Conservation (phyloP, 805 yeast genomes). For the Wickerhamomyces pijperi region DNA sequence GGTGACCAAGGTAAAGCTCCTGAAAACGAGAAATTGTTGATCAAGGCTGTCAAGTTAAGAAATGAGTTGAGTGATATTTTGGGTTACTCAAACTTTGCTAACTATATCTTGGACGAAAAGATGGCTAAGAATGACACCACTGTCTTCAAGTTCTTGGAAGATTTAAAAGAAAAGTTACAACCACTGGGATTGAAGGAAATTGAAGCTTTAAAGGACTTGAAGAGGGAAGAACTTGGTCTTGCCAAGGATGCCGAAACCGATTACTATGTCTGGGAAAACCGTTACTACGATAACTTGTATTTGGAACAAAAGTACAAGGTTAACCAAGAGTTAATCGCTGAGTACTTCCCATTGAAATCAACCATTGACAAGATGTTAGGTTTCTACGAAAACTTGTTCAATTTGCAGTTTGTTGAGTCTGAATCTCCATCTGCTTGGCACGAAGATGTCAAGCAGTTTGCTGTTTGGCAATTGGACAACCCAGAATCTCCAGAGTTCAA, state of each 20-base stretch:
- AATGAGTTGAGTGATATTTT: conserved; percentile 48
- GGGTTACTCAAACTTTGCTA: conserved; percentile 62
- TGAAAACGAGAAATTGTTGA: conserved; percentile 50
- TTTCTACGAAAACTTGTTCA: conserved; percentile 60
- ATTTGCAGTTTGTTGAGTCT: conserved; percentile 49
- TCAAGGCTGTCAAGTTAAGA: conserved; percentile 51
- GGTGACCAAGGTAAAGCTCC: conserved; percentile 63
- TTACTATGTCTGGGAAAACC: conserved; percentile 64
- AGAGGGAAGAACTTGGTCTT: conserved; percentile 35
- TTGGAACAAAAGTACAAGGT: conserved; percentile 62
- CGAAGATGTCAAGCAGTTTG: conserved; percentile 61
- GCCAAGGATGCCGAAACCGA: conserved; percentile 32
- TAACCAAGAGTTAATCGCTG: conserved; percentile 60
- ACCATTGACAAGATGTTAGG: conserved; percentile 60
- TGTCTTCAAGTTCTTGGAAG: conserved; percentile 52
- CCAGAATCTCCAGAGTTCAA: conserved; percentile 42
- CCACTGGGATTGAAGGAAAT: conserved; percentile 52
- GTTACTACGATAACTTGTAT: conserved; percentile 53
- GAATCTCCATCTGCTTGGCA: conserved; percentile 53
- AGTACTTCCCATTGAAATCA: conserved; percentile 65
- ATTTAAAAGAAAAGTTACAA: conserved; percentile 44
- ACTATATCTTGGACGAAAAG: conserved; percentile 61
- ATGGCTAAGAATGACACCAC: conserved; percentile 64
- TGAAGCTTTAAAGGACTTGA: conserved; percentile 35
- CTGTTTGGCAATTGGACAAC: conserved; percentile 57